These are phyloP conservation scores for Paralagenidium karlingii DNA, from an alignment of 352 stramenopile species.

Conservation along the genomic window DNA sequence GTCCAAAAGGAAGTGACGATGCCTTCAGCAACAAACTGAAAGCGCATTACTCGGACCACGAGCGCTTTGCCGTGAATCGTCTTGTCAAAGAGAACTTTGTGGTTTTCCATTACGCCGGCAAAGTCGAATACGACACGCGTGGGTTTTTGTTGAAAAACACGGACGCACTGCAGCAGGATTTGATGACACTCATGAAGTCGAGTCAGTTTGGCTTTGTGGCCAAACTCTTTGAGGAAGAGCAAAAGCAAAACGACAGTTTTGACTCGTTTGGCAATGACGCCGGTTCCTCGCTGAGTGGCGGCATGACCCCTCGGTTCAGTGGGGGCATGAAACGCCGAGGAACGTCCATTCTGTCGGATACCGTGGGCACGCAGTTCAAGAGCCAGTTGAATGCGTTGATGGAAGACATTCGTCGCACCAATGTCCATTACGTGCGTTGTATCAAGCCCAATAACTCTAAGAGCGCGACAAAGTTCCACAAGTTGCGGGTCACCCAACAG, in stretches of 20 bases:
- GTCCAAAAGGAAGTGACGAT: constrained; percentile 75
- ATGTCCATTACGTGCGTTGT: constrained; percentile 98
- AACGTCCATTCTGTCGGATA: constrained; percentile 73
- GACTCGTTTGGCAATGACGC: constrained; percentile 1
- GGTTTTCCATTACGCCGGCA: constrained; percentile 93
- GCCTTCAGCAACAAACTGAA: constrained; percentile 83
- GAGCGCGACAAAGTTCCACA: constrained; percentile 78
- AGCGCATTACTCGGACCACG: constrained; percentile 80
- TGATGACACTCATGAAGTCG: constrained; percentile 73
- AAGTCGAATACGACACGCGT: constrained; percentile 90
- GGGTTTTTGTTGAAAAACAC: constrained; percentile 97
- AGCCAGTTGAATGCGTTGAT: constrained; percentile 90
- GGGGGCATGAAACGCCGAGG: constrained; percentile 45
- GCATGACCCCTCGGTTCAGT: no score
- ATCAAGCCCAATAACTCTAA: constrained; percentile 98
- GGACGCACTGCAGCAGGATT: constrained; percentile 89
- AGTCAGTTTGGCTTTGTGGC: constrained; percentile 58
- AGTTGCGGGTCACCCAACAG: constrained; percentile 92
- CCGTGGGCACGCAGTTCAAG: constrained; percentile 88
- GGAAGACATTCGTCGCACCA: constrained; percentile 89
- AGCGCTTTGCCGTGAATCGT: constrained; percentile 74
- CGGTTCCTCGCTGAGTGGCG: neutral
- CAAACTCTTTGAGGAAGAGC: constrained; percentile 62
- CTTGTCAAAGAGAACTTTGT: constrained; percentile 85
- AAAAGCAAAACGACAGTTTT: neutral